Base-by-base conservation (phyloP, 1,139 yeast genomes). In the Meyerozyma smithsonii region DNA sequence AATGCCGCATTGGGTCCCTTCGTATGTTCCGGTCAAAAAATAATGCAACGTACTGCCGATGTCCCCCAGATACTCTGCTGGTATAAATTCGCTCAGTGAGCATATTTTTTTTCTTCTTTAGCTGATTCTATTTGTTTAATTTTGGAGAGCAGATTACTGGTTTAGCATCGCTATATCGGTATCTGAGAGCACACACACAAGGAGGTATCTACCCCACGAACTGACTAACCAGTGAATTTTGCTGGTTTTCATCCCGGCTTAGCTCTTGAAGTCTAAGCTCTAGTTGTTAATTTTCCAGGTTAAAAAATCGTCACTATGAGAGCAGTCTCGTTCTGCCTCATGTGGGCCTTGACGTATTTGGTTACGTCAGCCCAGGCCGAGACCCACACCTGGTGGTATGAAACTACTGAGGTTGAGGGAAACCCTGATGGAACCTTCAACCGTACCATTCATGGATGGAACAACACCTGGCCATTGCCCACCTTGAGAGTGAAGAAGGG, bases 381-480 rank as follows among this genome's bases (percentile, higher is more conserved):
- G 43, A 80, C 86, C 23, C 89, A 79, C 51, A 66, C 70, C 4
- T 84, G 67, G 66, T 74, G 86, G 64, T 89, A 83, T 79, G 77
- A 85, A 40, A 77, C 90, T 19, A 77, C 82, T 5, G 85, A 88
- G 81, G 81, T 78, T 33, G 58, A 58, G 12, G 81, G 79, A 21
- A 83, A 85, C 59, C 89, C 90, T 1, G 97, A 90, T 59, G 96
- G 96, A 20, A 57, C 66, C 28, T 58, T 59, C 32, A 81, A 77
- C 38, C 71, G 94, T 46, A 71, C 71, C 19, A 84, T 88, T 42
- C 77, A 89, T 46, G 87, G 95, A 3, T 81, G 90, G 64, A 89
- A 89, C 56, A 82, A 81, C 46, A 68, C 77, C 46, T 89, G 87
- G 81, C 97, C 97, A 28, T 74, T 89, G 70, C 97, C 97, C 4